Evolutionary conservation across 805 yeast species (phyloP).

Genomic region (Kuraishia cidri): DNA sequence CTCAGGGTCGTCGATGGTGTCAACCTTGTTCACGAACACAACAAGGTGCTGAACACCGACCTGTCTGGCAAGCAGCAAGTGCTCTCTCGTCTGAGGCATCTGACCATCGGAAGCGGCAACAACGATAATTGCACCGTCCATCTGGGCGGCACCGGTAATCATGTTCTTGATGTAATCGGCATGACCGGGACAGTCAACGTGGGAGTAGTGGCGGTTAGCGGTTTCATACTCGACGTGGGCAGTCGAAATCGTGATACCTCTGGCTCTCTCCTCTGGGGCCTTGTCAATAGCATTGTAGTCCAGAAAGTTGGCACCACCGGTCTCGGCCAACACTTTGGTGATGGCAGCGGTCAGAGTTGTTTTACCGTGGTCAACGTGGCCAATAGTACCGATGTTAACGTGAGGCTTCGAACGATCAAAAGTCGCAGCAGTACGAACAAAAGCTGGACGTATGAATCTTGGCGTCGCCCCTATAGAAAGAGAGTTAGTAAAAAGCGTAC

Average conservation of each 20-base stretch:
- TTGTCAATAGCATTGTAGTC: conserved; percentile 91
- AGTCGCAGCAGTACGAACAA: conserved; percentile 43
- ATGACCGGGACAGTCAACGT: conserved; percentile 98
- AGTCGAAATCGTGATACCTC: conserved; percentile 97
- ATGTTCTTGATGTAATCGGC: conserved; percentile 97
- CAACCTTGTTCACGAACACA: conserved; percentile 97
- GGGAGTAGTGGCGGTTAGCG: conserved; percentile 91
- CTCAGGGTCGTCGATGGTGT: conserved; percentile 96
- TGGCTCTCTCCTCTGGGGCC: conserved; percentile 98
- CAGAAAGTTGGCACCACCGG: conserved; percentile 89
- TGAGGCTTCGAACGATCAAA: conserved; percentile 96
- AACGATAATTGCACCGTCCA: conserved; percentile 99
- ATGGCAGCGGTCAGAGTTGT: conserved; percentile 98
- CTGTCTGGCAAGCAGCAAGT: conserved; percentile 95
- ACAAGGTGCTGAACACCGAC: conserved; percentile 98
- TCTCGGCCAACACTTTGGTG: conserved; percentile 83
- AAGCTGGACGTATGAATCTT: no score
- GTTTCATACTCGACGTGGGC: conserved; percentile 98
- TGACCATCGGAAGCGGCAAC: conserved; percentile 99
- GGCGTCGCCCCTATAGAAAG: no score
- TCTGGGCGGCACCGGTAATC: conserved; percentile 99
- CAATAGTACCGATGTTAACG: conserved; percentile 95
- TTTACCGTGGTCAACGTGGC: conserved; percentile 99
- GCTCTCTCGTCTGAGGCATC: conserved; percentile 99
- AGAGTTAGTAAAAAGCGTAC: no score